These are phyloP conservation scores for Cutaneotrichosporon arboriforme DNA, from an alignment of 1,284 basidiomycete genomes.

Conservation along the genomic window DNA sequence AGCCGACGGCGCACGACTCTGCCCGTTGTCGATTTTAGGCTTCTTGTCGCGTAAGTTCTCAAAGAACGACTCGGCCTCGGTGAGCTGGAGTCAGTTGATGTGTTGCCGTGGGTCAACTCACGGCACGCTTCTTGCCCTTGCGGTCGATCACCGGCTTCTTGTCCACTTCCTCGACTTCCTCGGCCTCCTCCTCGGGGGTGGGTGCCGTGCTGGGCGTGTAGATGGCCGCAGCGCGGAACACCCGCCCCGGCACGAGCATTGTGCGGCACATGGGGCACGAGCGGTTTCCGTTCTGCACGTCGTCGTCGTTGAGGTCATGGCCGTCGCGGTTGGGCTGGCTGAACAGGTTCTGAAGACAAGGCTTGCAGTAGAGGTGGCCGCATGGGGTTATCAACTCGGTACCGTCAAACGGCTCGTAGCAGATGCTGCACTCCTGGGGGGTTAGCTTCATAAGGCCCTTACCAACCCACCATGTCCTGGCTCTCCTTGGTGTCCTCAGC, in stretches of 20 bases:
- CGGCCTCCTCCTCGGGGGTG: slow-evolving; percentile 2
- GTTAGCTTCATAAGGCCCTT: background rate
- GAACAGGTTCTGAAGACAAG: slow-evolving; percentile 38
- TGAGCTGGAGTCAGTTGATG: background rate
- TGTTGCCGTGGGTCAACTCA: slow-evolving; percentile 11
- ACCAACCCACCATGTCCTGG: slow-evolving; percentile 12
- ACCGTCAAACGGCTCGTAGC: slow-evolving; percentile 32
- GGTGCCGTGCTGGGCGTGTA: slow-evolving; percentile 21
- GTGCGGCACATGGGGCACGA: slow-evolving; percentile 44
- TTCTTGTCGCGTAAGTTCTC: slow-evolving; percentile 4
- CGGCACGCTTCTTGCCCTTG: slow-evolving; percentile 35
- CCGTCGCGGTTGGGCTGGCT: slow-evolving; percentile 23
- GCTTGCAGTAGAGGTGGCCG: slow-evolving; percentile 39
- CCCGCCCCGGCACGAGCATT: slow-evolving; percentile 24
- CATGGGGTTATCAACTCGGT: slow-evolving; percentile 40
- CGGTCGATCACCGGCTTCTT: slow-evolving; percentile 9
- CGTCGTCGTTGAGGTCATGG: slow-evolving; percentile 26
- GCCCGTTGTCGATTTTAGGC: slow-evolving; percentile 7
- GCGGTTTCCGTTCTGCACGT: slow-evolving; percentile 25
- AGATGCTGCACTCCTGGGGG: slow-evolving; percentile 36
- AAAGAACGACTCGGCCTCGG: background rate
- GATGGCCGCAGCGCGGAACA: slow-evolving; percentile 38
- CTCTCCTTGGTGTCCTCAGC: slow-evolving; percentile 1
- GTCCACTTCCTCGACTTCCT: slow-evolving; percentile 7
- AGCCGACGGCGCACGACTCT: slow-evolving; percentile 2